Conservation (phyloP, 176 grass and related monocot species). For the Otatea glauca region DNA sequence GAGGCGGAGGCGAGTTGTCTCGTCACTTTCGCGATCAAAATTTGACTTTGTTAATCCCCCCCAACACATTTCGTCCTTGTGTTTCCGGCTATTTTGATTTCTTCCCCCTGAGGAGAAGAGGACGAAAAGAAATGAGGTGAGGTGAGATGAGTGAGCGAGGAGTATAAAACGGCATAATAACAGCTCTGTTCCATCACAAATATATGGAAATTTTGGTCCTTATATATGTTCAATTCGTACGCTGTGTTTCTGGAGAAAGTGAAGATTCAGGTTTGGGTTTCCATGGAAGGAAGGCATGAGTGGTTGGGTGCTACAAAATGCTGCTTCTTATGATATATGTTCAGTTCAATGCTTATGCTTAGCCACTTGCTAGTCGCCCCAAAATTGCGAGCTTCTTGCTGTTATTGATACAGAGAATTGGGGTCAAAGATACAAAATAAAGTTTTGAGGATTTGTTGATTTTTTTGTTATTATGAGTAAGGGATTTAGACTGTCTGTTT, state of each 20-base stretch:
- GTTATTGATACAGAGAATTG: conserved; percentile 18
- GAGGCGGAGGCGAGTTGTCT: conserved; percentile 56
- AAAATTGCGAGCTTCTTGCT: not conserved
- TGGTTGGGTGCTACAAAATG: not conserved
- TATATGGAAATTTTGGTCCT: conserved; percentile 52
- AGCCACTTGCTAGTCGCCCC: not conserved
- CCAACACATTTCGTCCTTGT: conserved; percentile 29
- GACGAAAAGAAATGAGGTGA: conserved; percentile 23
- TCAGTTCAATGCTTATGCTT: not conserved
- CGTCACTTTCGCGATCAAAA: conserved; percentile 49
- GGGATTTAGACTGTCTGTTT: no score
- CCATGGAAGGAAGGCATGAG: not conserved
- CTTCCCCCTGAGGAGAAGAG: conserved; percentile 12
- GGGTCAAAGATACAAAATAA: not conserved
- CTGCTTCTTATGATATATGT: conserved; percentile 14
- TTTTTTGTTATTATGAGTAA: no score
- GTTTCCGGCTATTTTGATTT: conserved; percentile 56
- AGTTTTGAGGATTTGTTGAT: not conserved
- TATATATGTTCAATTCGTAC: conserved; percentile 24
- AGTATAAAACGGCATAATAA: conserved; percentile 35
- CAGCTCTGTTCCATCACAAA: conserved; percentile 38
- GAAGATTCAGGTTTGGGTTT: not conserved
- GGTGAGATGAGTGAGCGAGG: conserved; percentile 49
- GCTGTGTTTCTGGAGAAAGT: conserved; percentile 9
- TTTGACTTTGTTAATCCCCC: not conserved